Evolutionary conservation across 164 flowering plant species (phyloP).

Genomic region (Platanus orientalis): DNA sequence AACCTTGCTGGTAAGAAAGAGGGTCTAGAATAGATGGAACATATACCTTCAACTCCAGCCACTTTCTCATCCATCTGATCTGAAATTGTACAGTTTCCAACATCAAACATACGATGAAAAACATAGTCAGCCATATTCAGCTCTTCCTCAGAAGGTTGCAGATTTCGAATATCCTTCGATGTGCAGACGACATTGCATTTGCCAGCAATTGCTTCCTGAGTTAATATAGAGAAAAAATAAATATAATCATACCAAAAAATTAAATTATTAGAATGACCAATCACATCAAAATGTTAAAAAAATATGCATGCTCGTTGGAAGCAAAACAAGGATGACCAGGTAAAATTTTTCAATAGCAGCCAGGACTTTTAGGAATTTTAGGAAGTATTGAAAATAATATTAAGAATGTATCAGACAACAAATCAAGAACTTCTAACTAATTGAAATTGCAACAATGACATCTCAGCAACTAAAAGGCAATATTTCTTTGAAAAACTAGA

Average conservation of each 20-base stretch:
- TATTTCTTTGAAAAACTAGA: no score
- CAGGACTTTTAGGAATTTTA: background rate
- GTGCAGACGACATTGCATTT: conserved; percentile 79
- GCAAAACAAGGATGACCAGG: background rate
- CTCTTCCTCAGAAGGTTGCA: conserved; percentile 63
- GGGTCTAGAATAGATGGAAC: background rate
- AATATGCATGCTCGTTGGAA: background rate
- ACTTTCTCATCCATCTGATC: conserved; percentile 54
- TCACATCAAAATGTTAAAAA: no score
- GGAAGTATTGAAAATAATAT: background rate
- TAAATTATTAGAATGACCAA: conserved; percentile 1
- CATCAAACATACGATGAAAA: conserved; percentile 75
- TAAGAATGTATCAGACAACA: background rate
- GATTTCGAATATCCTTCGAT: conserved; percentile 68
- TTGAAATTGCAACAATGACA: background rate
- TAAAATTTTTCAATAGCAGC: background rate
- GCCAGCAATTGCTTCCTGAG: conserved; percentile 81
- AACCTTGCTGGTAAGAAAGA: no score
- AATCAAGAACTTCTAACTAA: background rate
- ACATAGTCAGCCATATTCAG: conserved; percentile 55
- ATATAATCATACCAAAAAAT: background rate
- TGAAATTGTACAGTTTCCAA: conserved; percentile 32
- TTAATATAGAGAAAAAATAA: conserved; percentile 3
- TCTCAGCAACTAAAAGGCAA: background rate
- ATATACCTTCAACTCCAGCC: conserved; percentile 59